Conservation (phyloP, 352 stramenopile genomes). For the Paralagenidium karlingii region DNA sequence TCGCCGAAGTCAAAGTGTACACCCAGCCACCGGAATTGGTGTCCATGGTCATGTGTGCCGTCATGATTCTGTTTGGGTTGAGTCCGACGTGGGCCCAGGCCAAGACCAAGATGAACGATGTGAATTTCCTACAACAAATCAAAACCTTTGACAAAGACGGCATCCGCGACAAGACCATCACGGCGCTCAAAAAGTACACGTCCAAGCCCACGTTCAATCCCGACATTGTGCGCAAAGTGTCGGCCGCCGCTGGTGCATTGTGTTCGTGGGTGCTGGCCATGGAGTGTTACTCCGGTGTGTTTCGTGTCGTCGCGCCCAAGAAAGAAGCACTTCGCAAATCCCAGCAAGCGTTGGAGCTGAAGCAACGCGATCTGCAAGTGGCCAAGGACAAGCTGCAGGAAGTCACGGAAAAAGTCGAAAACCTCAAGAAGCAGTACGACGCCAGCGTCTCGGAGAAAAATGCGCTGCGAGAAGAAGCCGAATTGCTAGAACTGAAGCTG, state of each 20-base stretch:
- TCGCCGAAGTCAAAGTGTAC: conserved; percentile 94
- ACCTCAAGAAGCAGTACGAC: conserved; percentile 87
- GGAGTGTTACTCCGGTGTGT: conserved; percentile 84
- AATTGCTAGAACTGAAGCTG: conserved; percentile 87
- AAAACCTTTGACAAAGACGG: conserved; percentile 96
- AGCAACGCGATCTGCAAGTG: conserved; percentile 80
- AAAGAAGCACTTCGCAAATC: conserved; percentile 80
- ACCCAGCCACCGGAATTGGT: conserved; percentile 86
- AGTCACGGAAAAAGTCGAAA: conserved; percentile 87
- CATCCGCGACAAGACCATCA: conserved; percentile 87
- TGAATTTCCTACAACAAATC: conserved; percentile 89
- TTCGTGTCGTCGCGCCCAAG: conserved; percentile 84
- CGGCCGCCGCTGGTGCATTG: conserved; percentile 73
- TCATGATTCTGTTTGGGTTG: conserved; percentile 94
- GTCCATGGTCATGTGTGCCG: conserved; percentile 88
- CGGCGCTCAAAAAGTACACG: conserved; percentile 92
- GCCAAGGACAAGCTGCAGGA: conserved; percentile 84
- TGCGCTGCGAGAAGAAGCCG: conserved; percentile 84
- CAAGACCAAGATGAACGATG: conserved; percentile 91
- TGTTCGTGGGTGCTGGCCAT: conserved; percentile 90
- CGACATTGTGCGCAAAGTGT: conserved; percentile 86
- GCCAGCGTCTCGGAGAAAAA: conserved; percentile 90
- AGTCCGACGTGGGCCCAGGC: conserved; percentile 86
- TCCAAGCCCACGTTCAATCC: conserved; percentile 73
- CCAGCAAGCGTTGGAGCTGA: conserved; percentile 71